Base-by-base conservation (phyloP, 768 basidiomycete species). In the Gloeostereum incarnatum region DNA sequence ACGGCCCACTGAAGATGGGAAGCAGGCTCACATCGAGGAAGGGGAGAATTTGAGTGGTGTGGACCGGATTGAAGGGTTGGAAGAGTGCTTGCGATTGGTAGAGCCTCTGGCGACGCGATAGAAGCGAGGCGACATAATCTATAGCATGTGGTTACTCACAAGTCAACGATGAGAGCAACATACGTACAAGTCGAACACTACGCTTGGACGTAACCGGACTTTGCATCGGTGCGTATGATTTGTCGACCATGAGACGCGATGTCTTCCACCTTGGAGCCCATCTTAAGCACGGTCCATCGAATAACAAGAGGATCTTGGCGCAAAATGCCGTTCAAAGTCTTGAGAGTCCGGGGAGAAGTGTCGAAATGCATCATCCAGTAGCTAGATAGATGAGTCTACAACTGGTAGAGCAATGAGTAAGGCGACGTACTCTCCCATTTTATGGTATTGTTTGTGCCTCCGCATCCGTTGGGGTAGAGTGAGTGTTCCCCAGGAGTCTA, bases 341-440 rank as follows among this genome's bases (percentile, higher is more conserved):
- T 62, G 35, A 93, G 64, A 0, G 75, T 78, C 26, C 65, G 65
- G 8, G 90, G 90, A 6, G 83, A 82, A 3, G 86, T 75, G 64
- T 94, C 91, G 55, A 92, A 94, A 53, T 88, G 75, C 66, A 94
- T 73, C 3, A 83, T 80, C 88, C 88, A 93, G 56, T 91, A 91
- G 49, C 90, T 93, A 48, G 14, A 33, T 2, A 29, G 19, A 37
- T 35, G n/a, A n/a, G n/a, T n/a, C n/a, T 17, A 37, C 11, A 10
- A 14, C 24, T 22, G 4, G 5, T 27, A 41, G 33, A 25, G 26
- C n/a, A 18, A n/a, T 21, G 34, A 30, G 10, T 24, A 16, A 36
- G 39, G 31, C 13, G 6, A 83, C 89, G 57, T 52, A 90, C 89
- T 92, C 89, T 69, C 80, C 89, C 17, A 73, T 49, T 8, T 56